Evolutionary conservation across 371 early-diverging fungal genomes (phyloP), one percentile per base, ranked within the genome.

Genomic region (Syncephalastrum contaminatum): DNA sequence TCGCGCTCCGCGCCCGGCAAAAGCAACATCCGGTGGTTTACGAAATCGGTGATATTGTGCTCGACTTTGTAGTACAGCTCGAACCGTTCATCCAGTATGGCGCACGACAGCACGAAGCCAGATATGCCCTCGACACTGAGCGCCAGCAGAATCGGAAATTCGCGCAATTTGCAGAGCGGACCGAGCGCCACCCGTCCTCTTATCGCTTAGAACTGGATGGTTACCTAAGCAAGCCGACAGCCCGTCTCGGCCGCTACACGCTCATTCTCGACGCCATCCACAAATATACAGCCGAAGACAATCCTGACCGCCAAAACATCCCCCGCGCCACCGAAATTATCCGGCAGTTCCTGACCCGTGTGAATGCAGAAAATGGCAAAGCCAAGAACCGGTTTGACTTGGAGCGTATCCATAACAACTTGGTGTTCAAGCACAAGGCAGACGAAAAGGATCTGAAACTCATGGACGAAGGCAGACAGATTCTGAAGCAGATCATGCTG

Each of bases 191-290:
- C 22, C 62, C 72, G 1, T 60, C 58, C 54, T 84, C 89, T 48
- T 72, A 88, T 22, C 91, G 91, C 56, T 68, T 94, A n/a, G 88
- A 87, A 52, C 61, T 91, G 20, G 85, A 88, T 63, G 86, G 87
- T 39, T 96, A 94, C 64, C 70, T 96, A 51, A 86, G 86, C 1
- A 77, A 74, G 18, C 97, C 97, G 13, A 92, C 93, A 0, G 88
- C 94, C 6, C 86, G 96, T 12, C 64, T 96, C 36, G 95, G 91
- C 13, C 83, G 94, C 43, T 97, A 96, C 60, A 89, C 90, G 1
- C 74, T 97, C 41, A 66, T 97, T n/a, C 81, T 97, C n/a, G 85
- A 87, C 54, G 89, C 87, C n/a, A 87, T 94, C 41, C 69, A 93
- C 18, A 91, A 95, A 65, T 76, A 87, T 56, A 92, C 95, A 13